phyloP scores from a whole-genome alignment of 108 stramenopile species.

The Fragilariopsis cylindrus region DNA sequence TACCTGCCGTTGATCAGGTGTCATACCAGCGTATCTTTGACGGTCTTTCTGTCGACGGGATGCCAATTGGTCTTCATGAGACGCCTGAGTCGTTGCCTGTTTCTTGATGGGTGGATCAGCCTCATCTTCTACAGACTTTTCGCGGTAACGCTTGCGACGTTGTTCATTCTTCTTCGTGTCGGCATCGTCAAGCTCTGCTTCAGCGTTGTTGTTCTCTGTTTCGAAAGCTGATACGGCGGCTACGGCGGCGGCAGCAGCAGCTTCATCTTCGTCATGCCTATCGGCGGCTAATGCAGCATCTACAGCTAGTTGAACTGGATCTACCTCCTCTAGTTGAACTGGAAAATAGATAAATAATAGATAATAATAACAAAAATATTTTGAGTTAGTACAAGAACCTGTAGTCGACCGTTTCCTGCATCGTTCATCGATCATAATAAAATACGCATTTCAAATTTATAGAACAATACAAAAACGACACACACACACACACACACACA shows the following conservation, averaged over 20 bases:
- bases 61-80: conserved; percentile 67
- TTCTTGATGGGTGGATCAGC: conserved; percentile 37
- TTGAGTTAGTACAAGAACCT: no score
- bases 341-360: not conserved
- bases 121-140: conserved; percentile 48
- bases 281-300: conserved; percentile 18
- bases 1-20: conserved; percentile 65
- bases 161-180: conserved; percentile 46
- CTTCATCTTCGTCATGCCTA: conserved; percentile 20
- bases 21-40: conserved; percentile 79
- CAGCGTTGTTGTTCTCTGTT: conserved; percentile 4
- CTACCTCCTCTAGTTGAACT: not conserved
- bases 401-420: no score
- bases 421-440: no score
- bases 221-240: conserved; percentile 31
- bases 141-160: conserved; percentile 52
- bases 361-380: not conserved
- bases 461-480: no score
- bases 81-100: conserved; percentile 10
- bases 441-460: no score
- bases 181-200: conserved; percentile 24
- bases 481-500: no score
- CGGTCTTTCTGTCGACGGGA: conserved; percentile 82
- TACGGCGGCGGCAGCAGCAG: conserved; percentile 31
- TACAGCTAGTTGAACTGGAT: conserved; percentile 5